Evolutionary conservation across 202 grass and related monocot genomes (phyloP), one percentile per base, ranked within the genome.

Genomic region (Zoysia matrella): DNA sequence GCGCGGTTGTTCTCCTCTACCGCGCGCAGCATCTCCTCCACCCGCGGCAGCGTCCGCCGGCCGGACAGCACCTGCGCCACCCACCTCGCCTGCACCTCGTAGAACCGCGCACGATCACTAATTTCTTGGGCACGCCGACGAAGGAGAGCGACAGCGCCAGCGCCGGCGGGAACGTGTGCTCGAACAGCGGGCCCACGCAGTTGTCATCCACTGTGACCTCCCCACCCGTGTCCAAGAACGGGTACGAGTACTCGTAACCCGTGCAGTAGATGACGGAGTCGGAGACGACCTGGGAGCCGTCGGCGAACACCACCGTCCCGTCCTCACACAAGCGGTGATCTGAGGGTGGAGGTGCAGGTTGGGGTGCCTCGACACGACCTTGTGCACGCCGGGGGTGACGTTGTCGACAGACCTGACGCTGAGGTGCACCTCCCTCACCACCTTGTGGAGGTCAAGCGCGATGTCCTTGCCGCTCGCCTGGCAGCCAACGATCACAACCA

Each of bases 121-220:
- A 83, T 83, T 70, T 82, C 56, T 6, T 79, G n/a, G 73, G 85
- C 22, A 90, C 0, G 11, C 73, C 65, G 5, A 92, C 82, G 84
- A 95, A 95, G 6, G 92, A 88, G 5, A 95, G 89, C 73, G n/a
- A 72, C 57, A 89, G 92, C 54, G 92, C 89, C 40, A 88, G 84
- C 42, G 73, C 64, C 45, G 89, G 75, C 60, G 63, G 30, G 63
- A 22, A 1, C 5, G 12, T 0, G 68, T 62, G 0, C 15, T 36
- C 3, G 72, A 68, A 48, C 50, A 87, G 60, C 7, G 63, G 60
- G 60, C 63, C 63, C 12, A 48, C 60, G 60, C 87, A 42, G 74
- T 88, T 86, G 75, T 90, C 89, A 79, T 90, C 85, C n/a, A 61
- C 6, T n/a, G 58, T 10, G 58, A 61, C 58, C 7, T 2, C 18